Evolutionary conservation across 1,139 yeast genomes (phyloP).

Genomic region (Geotrichum citri-aurantii): DNA sequence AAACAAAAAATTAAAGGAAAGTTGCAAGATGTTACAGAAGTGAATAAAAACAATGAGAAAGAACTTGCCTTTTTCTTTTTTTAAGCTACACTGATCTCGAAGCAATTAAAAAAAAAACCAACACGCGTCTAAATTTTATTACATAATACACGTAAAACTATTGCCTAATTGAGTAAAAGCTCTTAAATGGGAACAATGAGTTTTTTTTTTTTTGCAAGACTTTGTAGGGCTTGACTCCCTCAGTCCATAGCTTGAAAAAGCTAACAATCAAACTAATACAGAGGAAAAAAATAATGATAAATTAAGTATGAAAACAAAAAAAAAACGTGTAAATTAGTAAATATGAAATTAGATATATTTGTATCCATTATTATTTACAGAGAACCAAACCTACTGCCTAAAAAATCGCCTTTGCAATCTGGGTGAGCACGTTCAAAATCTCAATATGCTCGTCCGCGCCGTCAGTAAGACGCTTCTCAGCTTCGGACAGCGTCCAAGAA

Average conservation of each 20-base stretch:
- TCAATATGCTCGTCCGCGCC: conserved; percentile 93
- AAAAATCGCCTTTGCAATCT: conserved; percentile 36
- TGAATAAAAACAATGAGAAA: background rate
- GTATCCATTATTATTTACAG: too few species aligned
- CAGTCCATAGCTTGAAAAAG: too few species aligned
- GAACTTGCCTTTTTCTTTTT: background rate
- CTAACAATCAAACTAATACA: background rate
- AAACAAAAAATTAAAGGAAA: background rate
- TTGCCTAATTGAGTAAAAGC: background rate
- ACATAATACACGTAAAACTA: background rate
- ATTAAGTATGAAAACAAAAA: background rate
- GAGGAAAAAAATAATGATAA: too few species aligned
- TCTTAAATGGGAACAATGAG: background rate
- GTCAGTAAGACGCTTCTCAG: conserved; percentile 68
- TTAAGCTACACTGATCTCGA: too few species aligned
- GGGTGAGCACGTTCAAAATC: conserved; percentile 60
- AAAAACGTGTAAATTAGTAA: background rate
- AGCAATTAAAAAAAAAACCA: too few species aligned
- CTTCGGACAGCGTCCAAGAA: conserved; percentile 59
- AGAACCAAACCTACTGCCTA: background rate
- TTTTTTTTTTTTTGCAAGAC: background rate
- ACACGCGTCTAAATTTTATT: background rate
- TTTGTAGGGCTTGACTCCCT: too few species aligned
- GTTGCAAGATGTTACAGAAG: background rate
- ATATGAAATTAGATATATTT: too few species aligned